Conservation (phyloP, 257 asterid genomes). For the Solanum boliviense region DNA sequence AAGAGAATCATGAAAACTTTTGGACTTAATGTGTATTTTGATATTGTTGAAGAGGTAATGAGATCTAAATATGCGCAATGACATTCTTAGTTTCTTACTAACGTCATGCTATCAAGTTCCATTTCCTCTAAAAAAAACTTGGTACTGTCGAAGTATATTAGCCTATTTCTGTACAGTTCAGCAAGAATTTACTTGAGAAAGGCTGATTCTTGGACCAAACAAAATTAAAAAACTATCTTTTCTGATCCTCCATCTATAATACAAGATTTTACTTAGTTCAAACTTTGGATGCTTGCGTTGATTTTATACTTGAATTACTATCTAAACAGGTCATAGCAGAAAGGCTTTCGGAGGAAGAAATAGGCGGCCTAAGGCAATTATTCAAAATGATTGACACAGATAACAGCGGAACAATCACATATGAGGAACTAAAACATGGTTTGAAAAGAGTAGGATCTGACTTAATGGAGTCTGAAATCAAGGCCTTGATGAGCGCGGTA, state of each 20-base stretch:
- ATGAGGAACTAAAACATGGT: conserved; percentile 73
- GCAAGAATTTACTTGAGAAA: background rate
- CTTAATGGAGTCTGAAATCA: conserved; percentile 73
- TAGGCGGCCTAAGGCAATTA: conserved; percentile 77
- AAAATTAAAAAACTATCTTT: background rate
- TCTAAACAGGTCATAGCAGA: conserved; percentile 78
- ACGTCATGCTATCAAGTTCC: background rate
- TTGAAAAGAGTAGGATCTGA: conserved; percentile 78
- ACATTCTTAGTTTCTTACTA: background rate
- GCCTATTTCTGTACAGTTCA: background rate
- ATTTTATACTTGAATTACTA: background rate
- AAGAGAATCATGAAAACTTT: background rate
- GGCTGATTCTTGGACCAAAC: background rate
- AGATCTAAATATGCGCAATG: background rate
- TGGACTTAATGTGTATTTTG: background rate
- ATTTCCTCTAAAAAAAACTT: background rate
- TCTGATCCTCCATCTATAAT: too few relatives aligned
- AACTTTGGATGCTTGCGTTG: background rate
- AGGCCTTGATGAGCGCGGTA: conserved; percentile 80
- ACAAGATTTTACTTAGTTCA: background rate
- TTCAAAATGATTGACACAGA: conserved; percentile 91
- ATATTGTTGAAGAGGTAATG: background rate
- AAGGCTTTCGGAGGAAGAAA: conserved; percentile 87
- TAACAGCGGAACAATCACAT: conserved; percentile 72
- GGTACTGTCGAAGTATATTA: background rate